phyloP scores from a whole-genome alignment of 140 eudicot species.

The Bidens hawaiensis region DNA sequence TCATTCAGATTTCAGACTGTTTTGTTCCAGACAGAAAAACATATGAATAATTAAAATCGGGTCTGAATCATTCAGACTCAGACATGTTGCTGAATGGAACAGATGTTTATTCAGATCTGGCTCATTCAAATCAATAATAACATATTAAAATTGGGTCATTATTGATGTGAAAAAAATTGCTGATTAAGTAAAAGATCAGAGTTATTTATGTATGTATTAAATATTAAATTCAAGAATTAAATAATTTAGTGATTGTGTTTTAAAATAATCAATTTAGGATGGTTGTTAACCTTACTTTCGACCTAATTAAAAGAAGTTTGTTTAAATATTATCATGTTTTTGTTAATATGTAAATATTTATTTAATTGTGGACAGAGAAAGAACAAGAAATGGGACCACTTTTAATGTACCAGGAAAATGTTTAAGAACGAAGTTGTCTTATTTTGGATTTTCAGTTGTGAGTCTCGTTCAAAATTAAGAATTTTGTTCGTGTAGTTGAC shows the following conservation, averaged over 20 bases:
- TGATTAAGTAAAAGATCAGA: too few relatives aligned
- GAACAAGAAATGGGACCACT: constrained; percentile 2
- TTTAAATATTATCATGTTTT: background rate
- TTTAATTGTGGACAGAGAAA: background rate
- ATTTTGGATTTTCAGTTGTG: constrained; percentile 25
- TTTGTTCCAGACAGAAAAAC: too few relatives aligned
- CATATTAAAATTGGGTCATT: too few relatives aligned
- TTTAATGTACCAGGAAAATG: constrained; percentile 6
- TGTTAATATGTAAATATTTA: background rate
- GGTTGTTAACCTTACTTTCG: background rate
- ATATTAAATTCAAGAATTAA: too few relatives aligned
- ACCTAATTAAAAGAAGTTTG: background rate
- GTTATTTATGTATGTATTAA: background rate
- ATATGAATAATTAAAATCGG: too few relatives aligned
- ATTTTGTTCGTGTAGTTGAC: constrained; percentile 16
- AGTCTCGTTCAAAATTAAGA: constrained; percentile 14
- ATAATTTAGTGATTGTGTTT: too few relatives aligned
- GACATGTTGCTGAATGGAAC: too few relatives aligned
- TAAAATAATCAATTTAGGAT: background rate
- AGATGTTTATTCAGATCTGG: too few relatives aligned
- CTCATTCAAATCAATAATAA: too few relatives aligned
- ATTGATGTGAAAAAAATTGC: too few relatives aligned
- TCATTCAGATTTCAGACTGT: too few relatives aligned
- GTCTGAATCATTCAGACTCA: too few relatives aligned
- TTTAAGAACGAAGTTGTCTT: constrained; percentile 27